Conservation (phyloP, 208 protist species). For the Wallacemonas sp. region DNA sequence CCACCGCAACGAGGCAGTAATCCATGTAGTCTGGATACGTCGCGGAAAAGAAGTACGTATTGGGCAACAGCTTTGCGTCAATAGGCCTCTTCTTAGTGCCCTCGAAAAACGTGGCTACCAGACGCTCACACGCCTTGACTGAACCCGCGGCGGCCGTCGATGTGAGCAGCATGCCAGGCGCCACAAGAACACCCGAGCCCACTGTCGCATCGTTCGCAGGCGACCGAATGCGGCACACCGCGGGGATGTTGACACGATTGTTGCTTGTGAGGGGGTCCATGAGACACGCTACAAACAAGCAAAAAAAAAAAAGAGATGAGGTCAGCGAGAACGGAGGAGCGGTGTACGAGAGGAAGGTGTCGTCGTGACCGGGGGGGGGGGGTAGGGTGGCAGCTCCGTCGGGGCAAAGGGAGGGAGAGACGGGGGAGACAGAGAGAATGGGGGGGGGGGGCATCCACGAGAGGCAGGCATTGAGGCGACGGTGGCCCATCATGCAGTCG, state of each 20-base stretch:
- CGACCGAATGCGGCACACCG: slow-evolving; percentile 78
- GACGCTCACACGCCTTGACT: slow-evolving; percentile 7
- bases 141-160: slow-evolving; percentile 35
- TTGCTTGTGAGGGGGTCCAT: slow-evolving; percentile 36
- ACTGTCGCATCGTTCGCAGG: slow-evolving; percentile 20
- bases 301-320: slow-evolving; percentile 3
- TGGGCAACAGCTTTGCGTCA: slow-evolving; percentile 61
- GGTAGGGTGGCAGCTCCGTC: no score
- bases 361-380: no score
- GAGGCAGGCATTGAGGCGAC: no score
- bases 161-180: slow-evolving; percentile 77
- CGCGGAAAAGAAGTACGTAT: slow-evolving; percentile 72
- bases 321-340: slow-evolving; percentile 12
- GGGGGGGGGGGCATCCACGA: no score
- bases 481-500: no score
- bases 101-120: slow-evolving; percentile 88
- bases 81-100: slow-evolving; percentile 81
- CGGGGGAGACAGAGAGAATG: no score
- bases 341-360: slow-evolving; percentile 4
- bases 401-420: no score
- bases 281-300: background rate
- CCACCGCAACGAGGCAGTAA: slow-evolving; percentile 89
- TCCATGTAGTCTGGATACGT: slow-evolving; percentile 86
- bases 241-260: slow-evolving; percentile 85
- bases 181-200: slow-evolving; percentile 24